Conservation (phyloP, 2,329 filamentous ascomycete species). For the Epichloe hybrida region DNA sequence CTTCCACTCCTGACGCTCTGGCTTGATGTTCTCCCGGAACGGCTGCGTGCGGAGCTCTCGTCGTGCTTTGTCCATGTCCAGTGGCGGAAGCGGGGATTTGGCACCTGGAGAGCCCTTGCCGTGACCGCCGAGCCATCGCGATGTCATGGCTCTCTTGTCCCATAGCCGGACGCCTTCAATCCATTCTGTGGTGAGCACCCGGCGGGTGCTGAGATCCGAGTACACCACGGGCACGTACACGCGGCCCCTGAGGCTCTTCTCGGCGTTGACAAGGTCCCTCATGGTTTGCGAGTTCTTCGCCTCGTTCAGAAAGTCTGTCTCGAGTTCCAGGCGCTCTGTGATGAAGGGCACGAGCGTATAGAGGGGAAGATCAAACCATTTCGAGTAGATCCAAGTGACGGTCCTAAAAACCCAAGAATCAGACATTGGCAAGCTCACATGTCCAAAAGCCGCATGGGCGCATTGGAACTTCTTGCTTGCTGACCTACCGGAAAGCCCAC, state of each 20-base stretch:
- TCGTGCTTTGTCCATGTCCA: slow-evolving; percentile 34
- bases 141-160: slow-evolving; percentile 74
- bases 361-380: slow-evolving; percentile 84
- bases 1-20: slow-evolving; percentile 65
- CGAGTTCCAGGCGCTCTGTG: slow-evolving; percentile 76
- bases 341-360: slow-evolving; percentile 88
- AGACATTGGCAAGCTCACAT: neutral
- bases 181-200: slow-evolving; percentile 93
- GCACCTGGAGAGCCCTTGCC: slow-evolving; percentile 67
- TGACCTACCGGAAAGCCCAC: slow-evolving; percentile 73
- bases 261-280: slow-evolving; percentile 59
- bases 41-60: slow-evolving; percentile 36
- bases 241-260: slow-evolving; percentile 60
- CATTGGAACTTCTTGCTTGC: neutral
- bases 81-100: slow-evolving; percentile 44
- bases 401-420: slow-evolving; percentile 36
- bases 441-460: neutral
- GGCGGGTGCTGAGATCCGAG: slow-evolving; percentile 63
- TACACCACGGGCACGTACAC: slow-evolving; percentile 86
- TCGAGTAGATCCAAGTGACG: slow-evolving; percentile 69
- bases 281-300: slow-evolving; percentile 79
- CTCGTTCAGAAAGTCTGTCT: slow-evolving; percentile 91
- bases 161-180: slow-evolving; percentile 88
- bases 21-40: slow-evolving; percentile 54
- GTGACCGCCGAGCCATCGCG: slow-evolving; percentile 65